Evolutionary conservation across 2,329 filamentous ascomycete genomes (phyloP), one percentile per base, ranked within the genome.

Genomic region (Sporothrix curviconia): DNA sequence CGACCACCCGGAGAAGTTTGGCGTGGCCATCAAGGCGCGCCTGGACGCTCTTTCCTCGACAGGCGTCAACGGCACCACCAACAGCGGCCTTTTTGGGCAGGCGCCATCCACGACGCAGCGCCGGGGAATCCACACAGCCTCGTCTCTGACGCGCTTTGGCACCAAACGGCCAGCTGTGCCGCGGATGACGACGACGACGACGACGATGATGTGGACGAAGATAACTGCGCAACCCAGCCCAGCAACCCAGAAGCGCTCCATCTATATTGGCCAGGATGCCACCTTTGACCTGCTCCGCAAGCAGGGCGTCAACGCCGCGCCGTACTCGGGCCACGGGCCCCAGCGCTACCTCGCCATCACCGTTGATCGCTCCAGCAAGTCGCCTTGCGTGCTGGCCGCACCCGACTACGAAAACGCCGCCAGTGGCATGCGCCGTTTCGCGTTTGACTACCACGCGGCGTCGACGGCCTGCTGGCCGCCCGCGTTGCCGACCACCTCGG

Each of bases 1-100:
- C 3, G 82, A 88, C 59, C 88, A 92, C 66, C 89, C 89, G 0
- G 85, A 87, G 50, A 84, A 87, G 61, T 87, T 92, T 60, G 89
- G 89, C 0, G 73, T 78, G 19, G 81, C 82, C 0, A 82, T 92
- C 76, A 87, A 84, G 68, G 71, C 73, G 3, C 72, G 88, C 14
- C 72, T 91, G 4, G 70, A 69, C 15, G 55, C 32, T 36, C 44
- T 19, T 15, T 25, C 17, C 12, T 12, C 42, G 7, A 19, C 32
- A 7, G 60, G 17, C 42, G 8, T 24, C 49, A 44, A 28, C 60
- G 39, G 54, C 61, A 28, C 37, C 60, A 49, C 14, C 12, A 30
- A 42, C 19, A 42, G 32, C 40, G 39, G 42, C 67, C 61, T 58
- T 40, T 59, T 75, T 60, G 25, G 37, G 32, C 53, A 59, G 32